Evolutionary conservation across 805 yeast genomes (phyloP).

Genomic region (Blastobotrys parvus): DNA sequence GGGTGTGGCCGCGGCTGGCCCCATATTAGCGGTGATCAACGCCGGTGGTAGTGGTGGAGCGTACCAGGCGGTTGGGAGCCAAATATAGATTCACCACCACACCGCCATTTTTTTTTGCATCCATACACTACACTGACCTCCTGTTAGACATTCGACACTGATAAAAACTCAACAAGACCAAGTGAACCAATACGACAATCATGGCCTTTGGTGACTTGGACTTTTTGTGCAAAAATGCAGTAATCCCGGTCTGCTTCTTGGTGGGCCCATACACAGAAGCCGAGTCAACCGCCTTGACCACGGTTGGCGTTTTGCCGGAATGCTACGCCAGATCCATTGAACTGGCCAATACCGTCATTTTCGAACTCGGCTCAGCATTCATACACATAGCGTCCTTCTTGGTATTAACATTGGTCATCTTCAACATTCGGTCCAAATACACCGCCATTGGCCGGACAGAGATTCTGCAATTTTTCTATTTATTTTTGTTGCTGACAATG

Average conservation of each 20-base stretch:
- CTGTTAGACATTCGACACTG: no score
- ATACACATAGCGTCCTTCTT: conserved; percentile 68
- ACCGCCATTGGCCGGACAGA: conserved; percentile 94
- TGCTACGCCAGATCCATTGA: conserved; percentile 86
- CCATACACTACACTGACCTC: no score
- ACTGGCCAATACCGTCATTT: conserved; percentile 83
- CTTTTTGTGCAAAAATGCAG: conserved; percentile 53
- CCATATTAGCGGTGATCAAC: no score
- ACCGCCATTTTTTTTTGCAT: no score
- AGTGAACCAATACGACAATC: no score
- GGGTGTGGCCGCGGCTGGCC: no score
- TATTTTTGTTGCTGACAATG: conserved; percentile 48
- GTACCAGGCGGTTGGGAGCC: no score
- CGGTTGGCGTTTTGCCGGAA: conserved; percentile 56
- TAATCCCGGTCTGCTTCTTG: conserved; percentile 75
- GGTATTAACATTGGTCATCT: conserved; percentile 59
- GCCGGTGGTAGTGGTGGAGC: no score
- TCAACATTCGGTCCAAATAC: conserved; percentile 72
- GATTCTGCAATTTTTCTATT: conserved; percentile 64
- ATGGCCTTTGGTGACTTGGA: conserved; percentile 67
- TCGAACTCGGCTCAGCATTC: conserved; percentile 81
- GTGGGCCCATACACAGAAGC: conserved; percentile 41
- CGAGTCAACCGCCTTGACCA: conserved; percentile 14
- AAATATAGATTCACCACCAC: no score
- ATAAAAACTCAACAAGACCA: no score